Evolutionary conservation across 164 flowering plant species (phyloP).

Genomic region (Protea cynaroides): DNA sequence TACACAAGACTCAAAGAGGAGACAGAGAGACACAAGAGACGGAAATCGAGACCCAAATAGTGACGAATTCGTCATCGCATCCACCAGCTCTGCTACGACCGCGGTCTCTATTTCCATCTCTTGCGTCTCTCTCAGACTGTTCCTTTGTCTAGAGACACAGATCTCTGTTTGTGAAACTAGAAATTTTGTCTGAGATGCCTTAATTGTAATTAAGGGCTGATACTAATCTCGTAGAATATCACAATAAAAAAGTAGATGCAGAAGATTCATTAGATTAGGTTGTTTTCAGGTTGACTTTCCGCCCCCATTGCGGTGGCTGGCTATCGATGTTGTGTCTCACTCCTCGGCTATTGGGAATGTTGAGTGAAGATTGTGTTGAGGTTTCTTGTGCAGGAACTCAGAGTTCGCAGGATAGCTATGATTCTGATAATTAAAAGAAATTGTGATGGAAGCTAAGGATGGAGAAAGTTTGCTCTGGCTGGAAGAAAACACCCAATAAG

Average conservation of each 20-base stretch:
- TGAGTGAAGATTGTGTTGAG: background rate
- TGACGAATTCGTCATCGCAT: too few relatives aligned
- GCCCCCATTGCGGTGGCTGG: background rate
- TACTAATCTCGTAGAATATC: background rate
- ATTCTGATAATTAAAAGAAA: background rate
- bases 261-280: background rate
- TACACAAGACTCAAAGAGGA: too few relatives aligned
- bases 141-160: too few relatives aligned
- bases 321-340: background rate
- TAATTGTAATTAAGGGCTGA: background rate
- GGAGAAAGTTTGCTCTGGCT: conserved; percentile 3
- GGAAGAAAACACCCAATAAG: too few relatives aligned
- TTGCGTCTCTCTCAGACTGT: too few relatives aligned
- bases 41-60: too few relatives aligned
- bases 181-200: too few relatives aligned
- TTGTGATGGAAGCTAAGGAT: conserved; percentile 33
- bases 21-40: too few relatives aligned
- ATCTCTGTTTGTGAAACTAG: too few relatives aligned
- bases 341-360: background rate
- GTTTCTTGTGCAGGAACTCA: background rate
- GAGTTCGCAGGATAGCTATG: background rate
- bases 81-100: too few relatives aligned
- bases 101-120: too few relatives aligned
- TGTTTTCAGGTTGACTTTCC: conserved; percentile 7
- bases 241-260: background rate